Conservation (phyloP, 139 green algal genomes). For the Closterium sp. region DNA sequence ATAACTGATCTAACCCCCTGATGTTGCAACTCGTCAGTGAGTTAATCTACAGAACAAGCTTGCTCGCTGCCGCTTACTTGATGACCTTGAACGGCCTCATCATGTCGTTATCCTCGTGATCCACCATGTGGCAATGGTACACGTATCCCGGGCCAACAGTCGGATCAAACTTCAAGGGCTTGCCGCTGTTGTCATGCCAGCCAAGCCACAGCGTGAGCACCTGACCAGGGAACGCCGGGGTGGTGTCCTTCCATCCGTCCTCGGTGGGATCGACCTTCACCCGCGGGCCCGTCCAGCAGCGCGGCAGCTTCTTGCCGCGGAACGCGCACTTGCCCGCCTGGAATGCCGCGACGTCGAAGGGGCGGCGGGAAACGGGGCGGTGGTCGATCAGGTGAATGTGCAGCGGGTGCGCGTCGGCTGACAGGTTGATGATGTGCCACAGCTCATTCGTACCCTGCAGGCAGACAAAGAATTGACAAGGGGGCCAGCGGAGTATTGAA, state of each 20-base stretch:
- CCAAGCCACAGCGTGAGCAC: neutral
- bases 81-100: constrained; percentile 22
- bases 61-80: too few species aligned
- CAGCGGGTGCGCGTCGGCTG: constrained; percentile 26
- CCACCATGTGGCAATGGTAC: constrained; percentile 41
- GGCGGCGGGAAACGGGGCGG: neutral
- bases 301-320: neutral
- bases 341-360: constrained; percentile 6
- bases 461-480: too few species aligned
- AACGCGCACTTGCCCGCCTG: neutral
- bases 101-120: constrained; percentile 48
- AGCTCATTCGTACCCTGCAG: constrained; percentile 1
- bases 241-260: constrained; percentile 36
- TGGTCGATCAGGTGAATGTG: constrained; percentile 21
- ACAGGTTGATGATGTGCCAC: constrained; percentile 27
- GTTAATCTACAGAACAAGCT: too few species aligned
- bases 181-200: neutral
- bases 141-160: constrained; percentile 21
- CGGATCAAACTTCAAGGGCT: neutral
- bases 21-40: too few species aligned
- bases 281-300: constrained; percentile 10
- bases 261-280: neutral
- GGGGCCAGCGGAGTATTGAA: too few species aligned
- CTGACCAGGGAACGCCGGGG: neutral
- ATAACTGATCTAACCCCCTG: too few species aligned